Evolutionary conservation across 768 basidiomycete genomes (phyloP).

Genomic region (Lyophyllum shimeji): DNA sequence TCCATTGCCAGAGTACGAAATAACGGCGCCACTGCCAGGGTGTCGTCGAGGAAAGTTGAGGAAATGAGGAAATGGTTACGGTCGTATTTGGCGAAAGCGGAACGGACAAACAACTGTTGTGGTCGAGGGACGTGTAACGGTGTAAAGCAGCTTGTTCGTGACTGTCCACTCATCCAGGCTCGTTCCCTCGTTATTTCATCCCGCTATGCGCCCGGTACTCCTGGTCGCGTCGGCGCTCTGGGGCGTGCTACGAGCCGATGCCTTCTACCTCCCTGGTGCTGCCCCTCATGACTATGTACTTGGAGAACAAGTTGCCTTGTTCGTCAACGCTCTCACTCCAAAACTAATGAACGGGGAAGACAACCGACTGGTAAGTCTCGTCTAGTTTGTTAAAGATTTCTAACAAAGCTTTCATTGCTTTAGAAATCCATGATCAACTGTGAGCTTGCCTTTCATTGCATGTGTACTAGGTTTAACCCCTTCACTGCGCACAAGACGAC

Average conservation of each 20-base stretch:
- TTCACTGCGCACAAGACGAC: slow-evolving; percentile 58
- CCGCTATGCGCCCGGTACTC: slow-evolving; percentile 24
- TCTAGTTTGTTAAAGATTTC: neutral
- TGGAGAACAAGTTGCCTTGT: slow-evolving; percentile 75
- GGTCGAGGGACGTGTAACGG: neutral
- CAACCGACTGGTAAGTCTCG: slow-evolving; percentile 67
- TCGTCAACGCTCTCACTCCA: slow-evolving; percentile 89
- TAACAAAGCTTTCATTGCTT: neutral
- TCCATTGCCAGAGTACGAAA: slow-evolving; percentile 52
- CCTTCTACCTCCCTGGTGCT: slow-evolving; percentile 92
- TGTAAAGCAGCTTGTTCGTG: neutral
- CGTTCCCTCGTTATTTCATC: slow-evolving; percentile 1
- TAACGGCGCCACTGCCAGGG: slow-evolving; percentile 15
- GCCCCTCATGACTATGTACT: slow-evolving; percentile 80
- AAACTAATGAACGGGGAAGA: slow-evolving; percentile 69
- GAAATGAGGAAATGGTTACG: too few relatives aligned
- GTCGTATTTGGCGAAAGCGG: neutral
- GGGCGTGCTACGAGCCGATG: slow-evolving; percentile 33
- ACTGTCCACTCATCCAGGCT: slow-evolving; percentile 1
- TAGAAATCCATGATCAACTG: slow-evolving; percentile 93
- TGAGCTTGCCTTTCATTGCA: slow-evolving; percentile 31
- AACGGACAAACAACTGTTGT: neutral
- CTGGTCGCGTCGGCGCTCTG: slow-evolving; percentile 19
- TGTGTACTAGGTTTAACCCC: neutral
- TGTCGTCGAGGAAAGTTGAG: neutral